Base-by-base conservation (phyloP, 306 rosid species). In the Medicago truncatula region DNA sequence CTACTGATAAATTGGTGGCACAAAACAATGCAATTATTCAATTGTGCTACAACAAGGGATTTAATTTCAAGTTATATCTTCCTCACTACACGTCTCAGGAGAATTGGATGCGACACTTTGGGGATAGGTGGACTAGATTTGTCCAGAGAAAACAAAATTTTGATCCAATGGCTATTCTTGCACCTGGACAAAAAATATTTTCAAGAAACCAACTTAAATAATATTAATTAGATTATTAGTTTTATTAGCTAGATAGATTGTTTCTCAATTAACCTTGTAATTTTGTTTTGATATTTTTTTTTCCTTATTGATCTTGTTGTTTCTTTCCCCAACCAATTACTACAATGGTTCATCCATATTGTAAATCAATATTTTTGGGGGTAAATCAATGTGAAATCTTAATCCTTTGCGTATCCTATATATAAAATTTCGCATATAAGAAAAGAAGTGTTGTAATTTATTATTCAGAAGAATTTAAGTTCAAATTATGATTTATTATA, bases 121-220 rank as follows among this genome's bases (percentile, higher is more conserved):
- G 96, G 3, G 83, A 86, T 25, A 85, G 79, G 15, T 94, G 98
- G 98, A 12, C 83, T 7, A 87, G 84, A 82, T 92, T 92, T 43
- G 39, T 84, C 0, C 77, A 88, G 9, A 81, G 89, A 60, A 95
- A 95, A 73, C 74, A 70, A 9, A 13, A 15, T 56, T 95, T 86
- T 83, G 98, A 95, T 84, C 98, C 98, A 1, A 67, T 90, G 85
- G 92, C 90, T 23, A 76, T 95, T 74, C 94, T 95, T 49, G 89
- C 98, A 4, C 98, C 98, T 2, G 96, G 98, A 2, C 98, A 92
- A 78, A 90, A 81, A 57, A 92, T 94, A 72, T 94, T 94, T 77
- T 9, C 86, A 0, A 84, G 96, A 79, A 85, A 73, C 73, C 80
- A 78, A 66, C 80, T 82, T 73, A 46, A 54, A 57, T 71, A 62